Percentiles rank a stretch among this genome's conserved stretches.
Conservation (phyloP, 257 asterid species). For the Coffea eugenioides region DNA sequence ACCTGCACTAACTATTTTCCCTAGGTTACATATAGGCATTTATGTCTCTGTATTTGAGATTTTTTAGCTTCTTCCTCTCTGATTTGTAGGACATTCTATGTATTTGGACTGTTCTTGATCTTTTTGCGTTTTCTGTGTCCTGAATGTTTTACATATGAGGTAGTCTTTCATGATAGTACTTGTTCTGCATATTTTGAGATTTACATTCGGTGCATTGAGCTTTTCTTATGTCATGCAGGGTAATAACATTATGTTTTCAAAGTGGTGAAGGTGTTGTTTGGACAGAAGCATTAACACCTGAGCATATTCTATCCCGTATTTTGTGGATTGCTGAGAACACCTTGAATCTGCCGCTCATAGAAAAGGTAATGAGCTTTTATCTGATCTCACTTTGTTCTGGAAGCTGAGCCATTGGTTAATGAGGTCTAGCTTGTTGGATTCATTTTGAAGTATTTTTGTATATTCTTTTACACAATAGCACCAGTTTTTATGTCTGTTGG, state of each 20-base stretch:
- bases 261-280: slow-evolving; percentile 58
- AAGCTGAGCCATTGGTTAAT: background rate
- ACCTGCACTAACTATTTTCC: background rate
- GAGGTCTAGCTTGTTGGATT: background rate
- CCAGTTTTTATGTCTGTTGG: too few species aligned
- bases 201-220: slow-evolving; percentile 15
- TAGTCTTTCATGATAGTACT: background rate
- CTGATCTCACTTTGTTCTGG: background rate
- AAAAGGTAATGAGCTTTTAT: slow-evolving; percentile 48
- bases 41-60: background rate
- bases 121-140: background rate
- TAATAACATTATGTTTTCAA: slow-evolving; percentile 69
- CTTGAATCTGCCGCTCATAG: slow-evolving; percentile 64
- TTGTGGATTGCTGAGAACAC: slow-evolving; percentile 88
- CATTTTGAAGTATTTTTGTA: background rate
- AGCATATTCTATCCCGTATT: slow-evolving; percentile 65
- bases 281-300: slow-evolving; percentile 69
- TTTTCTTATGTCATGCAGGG: slow-evolving; percentile 47
- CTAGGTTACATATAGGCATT: background rate
- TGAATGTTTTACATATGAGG: background rate
- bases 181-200: background rate
- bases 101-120: background rate
- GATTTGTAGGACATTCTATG: background rate
- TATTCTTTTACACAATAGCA: background rate
- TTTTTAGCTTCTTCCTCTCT: background rate